Evolutionary conservation across 768 basidiomycete genomes (phyloP), one percentile per base, ranked within the genome.

Genomic region (Cystofilobasidium bisporidii): DNA sequence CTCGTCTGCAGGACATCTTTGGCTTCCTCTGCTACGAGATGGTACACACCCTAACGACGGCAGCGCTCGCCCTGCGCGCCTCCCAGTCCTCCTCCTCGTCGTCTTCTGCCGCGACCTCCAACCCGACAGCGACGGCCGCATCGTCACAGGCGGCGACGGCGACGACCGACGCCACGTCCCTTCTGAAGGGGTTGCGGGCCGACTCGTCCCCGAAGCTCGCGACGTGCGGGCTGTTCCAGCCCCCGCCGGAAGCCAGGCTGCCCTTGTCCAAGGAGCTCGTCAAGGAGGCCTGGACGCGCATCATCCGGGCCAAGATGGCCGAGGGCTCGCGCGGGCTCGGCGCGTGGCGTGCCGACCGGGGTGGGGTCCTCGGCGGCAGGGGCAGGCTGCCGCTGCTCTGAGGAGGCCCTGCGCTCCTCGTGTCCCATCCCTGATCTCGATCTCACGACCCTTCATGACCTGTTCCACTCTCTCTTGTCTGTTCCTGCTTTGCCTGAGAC

Each of bases 1-100:
- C 36, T 12, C 36, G 36, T 12, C 14, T 3, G 26, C 53, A 56
- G 53, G 53, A 98, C 74, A 93, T 96, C 68, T 90, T 97, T 72
- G 93, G 93, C 30, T 98, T 97, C 79, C 84, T 98, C 53, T 88
- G 91, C 0, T 98, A 94, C 77, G 93, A 98, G 77, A 92, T 94
- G 86, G 92, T 97, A 36, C 86, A 92, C 61, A 89, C 90, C 2
- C 83, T 98, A 4, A 56, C 53, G 9, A 56, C 53, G 26, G 26
- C 53, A 1, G 53, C 53, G 3, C 53, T 56, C 6, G 28, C 18
- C 14, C 53, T 56, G 28, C 53, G 53, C 15, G 11, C 30, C 3
- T n/a, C n/a, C n/a, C n/a, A n/a, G n/a, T 56, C 53, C 26, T 8
- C 20, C 28, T 30, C 53, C 5, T 56, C 53, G 10, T 56, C 53